Conservation (phyloP, 2,329 filamentous ascomycete genomes). For the Fusarium robinianum region DNA sequence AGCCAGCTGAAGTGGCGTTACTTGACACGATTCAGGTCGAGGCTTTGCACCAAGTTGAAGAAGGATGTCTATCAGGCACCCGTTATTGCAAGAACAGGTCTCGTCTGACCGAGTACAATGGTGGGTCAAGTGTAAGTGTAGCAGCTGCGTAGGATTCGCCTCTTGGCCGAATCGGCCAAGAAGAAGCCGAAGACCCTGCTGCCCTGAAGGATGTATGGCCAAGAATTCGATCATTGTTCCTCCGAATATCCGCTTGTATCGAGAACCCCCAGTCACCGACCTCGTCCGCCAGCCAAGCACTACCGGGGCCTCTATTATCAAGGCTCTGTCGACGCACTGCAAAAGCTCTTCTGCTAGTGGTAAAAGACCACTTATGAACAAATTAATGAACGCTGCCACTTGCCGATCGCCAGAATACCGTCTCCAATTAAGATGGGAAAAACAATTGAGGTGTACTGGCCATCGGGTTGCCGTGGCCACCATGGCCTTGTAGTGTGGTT, state of each 20-base stretch:
- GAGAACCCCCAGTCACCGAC: neutral
- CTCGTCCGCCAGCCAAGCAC: neutral
- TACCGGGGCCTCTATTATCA: too few relatives aligned
- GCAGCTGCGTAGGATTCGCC: neutral
- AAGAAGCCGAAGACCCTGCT: neutral
- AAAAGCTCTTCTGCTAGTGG: neutral
- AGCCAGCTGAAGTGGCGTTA: conserved; percentile 4
- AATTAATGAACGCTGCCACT: neutral
- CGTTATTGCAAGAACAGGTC: fast-evolving
- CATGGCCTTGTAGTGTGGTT: neutral
- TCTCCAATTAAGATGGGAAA: neutral
- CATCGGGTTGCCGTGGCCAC: neutral
- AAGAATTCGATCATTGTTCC: neutral
- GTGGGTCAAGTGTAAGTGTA: neutral
- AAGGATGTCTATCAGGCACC: neutral
- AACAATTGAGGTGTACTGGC: too few relatives aligned
- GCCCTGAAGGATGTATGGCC: neutral
- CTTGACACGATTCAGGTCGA: conserved; percentile 2
- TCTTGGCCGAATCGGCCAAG: neutral
- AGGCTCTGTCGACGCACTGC: neutral
- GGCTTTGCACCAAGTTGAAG: neutral
- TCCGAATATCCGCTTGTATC: too few relatives aligned
- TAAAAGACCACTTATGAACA: neutral
- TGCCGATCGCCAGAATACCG: neutral
- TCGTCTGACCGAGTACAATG: too few relatives aligned